Conservation (phyloP, 352 stramenopile genomes). For the Globisporangium nagaii region DNA sequence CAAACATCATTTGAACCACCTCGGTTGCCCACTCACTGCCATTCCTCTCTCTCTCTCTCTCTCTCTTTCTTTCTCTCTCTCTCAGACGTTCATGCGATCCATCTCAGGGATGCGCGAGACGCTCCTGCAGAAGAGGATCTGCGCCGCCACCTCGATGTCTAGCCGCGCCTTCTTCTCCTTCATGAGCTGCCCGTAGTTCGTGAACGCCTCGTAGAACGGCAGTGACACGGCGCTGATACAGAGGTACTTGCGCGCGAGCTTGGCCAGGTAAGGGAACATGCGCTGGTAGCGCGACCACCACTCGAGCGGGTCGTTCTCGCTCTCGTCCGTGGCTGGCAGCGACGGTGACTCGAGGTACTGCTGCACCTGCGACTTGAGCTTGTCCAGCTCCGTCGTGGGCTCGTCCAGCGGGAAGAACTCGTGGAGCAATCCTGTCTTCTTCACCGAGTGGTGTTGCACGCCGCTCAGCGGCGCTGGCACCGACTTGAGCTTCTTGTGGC, state of each 20-base stretch:
- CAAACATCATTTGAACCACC: too few species aligned
- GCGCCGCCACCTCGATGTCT: conserved; percentile 71
- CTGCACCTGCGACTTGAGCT: conserved; percentile 58
- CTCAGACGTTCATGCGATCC: conserved; percentile 69
- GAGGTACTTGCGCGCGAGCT: conserved; percentile 68
- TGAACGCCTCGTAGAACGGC: conserved; percentile 75
- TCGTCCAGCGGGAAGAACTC: conserved; percentile 64
- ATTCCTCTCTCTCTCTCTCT: too few species aligned
- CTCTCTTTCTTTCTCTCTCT: too few species aligned
- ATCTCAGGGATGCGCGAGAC: conserved; percentile 78
- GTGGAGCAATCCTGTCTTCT: conserved; percentile 36
- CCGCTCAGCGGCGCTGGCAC: conserved; percentile 3
- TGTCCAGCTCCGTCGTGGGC: conserved; percentile 44
- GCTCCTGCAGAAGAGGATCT: conserved; percentile 77
- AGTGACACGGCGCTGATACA: conserved; percentile 73
- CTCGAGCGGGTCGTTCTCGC: conserved; percentile 71
- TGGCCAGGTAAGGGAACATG: conserved; percentile 58
- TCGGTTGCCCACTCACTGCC: neutral
- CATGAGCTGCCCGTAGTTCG: conserved; percentile 74
- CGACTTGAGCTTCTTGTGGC: neutral
- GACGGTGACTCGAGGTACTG: conserved; percentile 69
- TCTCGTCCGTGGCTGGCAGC: conserved; percentile 57
- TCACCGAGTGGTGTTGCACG: conserved; percentile 16
- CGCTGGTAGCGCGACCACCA: conserved; percentile 79
- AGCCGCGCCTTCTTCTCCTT: conserved; percentile 69